Evolutionary conservation across 345 rosid genomes (phyloP), one percentile per base, ranked within the genome.

Genomic region (Leavenworthia alabamica): DNA sequence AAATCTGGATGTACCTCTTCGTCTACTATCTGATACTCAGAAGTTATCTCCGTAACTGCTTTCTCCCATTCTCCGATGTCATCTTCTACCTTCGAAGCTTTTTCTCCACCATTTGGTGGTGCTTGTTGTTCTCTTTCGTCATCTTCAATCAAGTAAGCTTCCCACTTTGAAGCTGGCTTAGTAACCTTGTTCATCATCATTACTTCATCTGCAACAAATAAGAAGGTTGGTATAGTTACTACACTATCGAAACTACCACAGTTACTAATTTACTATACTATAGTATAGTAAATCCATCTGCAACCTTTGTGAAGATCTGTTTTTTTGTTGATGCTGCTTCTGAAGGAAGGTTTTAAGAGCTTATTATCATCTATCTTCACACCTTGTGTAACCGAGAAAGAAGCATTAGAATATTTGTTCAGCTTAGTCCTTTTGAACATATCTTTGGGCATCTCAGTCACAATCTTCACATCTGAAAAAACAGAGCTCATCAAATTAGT

Each of bases 1-100:
- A 83, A 90, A 66, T 88, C 87, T 35, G 89, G 93, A 67, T 80
- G 91, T 23, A 80, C 67, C 33, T 87, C 90, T 8, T 90, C 97
- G 43, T 87, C 90, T 47, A 85, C 84, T 28, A 42, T 71, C 41
- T 75, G 74, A 29, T 67, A 73, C 3, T 68, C 48, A 16, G 68
- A 16, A 20, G 26, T 16, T 4, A 33, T 60, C 57, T 77, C 73
- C 61, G 53, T 61, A 23, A 62, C 66, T 20, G 41, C 74, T 10
- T 42, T 36, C 31, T 61, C 52, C 52, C 56, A 64, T 27, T 46
- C 46, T 4, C 41, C 37, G 3, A 13, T 44, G 26, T 26, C 49
- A 63, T 29, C 52, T 63, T 67, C 64, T 58, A 67, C 64, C 51
- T 68, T 62, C 44, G 22, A 46, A 1, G 6, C 46, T 2, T 8